Evolutionary conservation across 257 asterid genomes (phyloP), one percentile per base, ranked within the genome.

Genomic region (Rhazya stricta): DNA sequence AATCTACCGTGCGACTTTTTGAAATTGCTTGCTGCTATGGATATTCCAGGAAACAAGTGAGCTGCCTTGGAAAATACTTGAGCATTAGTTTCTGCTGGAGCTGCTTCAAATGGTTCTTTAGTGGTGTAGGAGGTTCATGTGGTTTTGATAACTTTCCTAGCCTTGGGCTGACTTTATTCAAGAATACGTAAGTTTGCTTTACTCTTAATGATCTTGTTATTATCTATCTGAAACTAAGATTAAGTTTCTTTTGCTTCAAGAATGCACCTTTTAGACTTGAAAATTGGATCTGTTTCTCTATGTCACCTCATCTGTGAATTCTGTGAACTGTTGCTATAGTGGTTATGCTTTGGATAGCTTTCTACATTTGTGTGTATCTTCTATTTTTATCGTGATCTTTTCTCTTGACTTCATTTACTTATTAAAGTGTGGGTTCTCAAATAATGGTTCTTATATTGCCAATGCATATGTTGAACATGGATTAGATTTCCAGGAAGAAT

Each of bases 81-180:
- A 92, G 98, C 87, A 88, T 94, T 76, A 90, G 97, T 85, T 94
- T 94, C 86, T 74, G 68, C 85, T 94, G 96, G 96, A 94, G 98
- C 86, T 89, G 84, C 87, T 94, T 94, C 81, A 94, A 94, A 86
- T 94, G 98, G 98, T 94, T 94, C 88, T 94, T 94, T 80, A 91
- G 97, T 69, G 98, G 98, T 39, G 71, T 92, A 75, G 97, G 98
- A 42, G 98, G 89, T 86, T 83, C 97, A 61, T 94, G 98, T 72
- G 97, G 97, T 61, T 94, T 94, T 84, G 98, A 92, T 85, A 89
- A 94, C 73, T 94, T 91, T 72, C 98, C 97, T 60, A 89, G 82
- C 83, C 86, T 92, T 73, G 98, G 97, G 39, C 83, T 94, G 86
- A 74, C 83, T 19, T 88, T 94, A 70, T 94, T 83, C 85, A 90